Percentiles rank a stretch among this genome's conserved stretches.
These are phyloP conservation scores for Barnettozyma siamensis DNA, from an alignment of 805 yeast species.

Conservation along the genomic window DNA sequence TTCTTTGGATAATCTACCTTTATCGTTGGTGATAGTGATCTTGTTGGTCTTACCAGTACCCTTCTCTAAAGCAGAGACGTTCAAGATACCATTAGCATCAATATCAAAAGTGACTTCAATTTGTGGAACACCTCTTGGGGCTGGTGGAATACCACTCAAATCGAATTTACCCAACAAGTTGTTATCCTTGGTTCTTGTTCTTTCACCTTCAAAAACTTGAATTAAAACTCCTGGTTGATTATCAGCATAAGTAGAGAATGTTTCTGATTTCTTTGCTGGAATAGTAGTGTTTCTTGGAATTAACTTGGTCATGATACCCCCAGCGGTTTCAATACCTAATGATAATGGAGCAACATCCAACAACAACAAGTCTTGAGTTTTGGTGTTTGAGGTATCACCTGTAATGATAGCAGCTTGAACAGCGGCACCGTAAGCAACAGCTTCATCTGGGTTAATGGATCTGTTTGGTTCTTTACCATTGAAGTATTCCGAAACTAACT, in stretches of 20 bases:
- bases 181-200: slow-evolving; percentile 95
- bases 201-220: slow-evolving; percentile 98
- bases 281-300: slow-evolving; percentile 98
- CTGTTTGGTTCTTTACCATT: slow-evolving; percentile 98
- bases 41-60: slow-evolving; percentile 97
- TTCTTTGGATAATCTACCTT: slow-evolving; percentile 97
- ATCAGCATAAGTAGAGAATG: slow-evolving; percentile 96
- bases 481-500: slow-evolving; percentile 94
- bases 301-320: slow-evolving; percentile 99
- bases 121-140: slow-evolving; percentile 99
- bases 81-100: slow-evolving; percentile 96
- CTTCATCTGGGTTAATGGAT: slow-evolving; percentile 98
- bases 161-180: slow-evolving; percentile 97
- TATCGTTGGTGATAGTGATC: slow-evolving; percentile 97
- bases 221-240: slow-evolving; percentile 99
- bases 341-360: slow-evolving; percentile 99
- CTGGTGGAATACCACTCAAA: slow-evolving; percentile 95
- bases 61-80: slow-evolving; percentile 96
- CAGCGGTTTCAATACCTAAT: slow-evolving; percentile 98
- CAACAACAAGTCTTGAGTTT: slow-evolving; percentile 94
- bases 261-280: slow-evolving; percentile 98
- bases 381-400: slow-evolving; percentile 88
- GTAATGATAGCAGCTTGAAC: slow-evolving; percentile 97
- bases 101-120: slow-evolving; percentile 95
- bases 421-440: slow-evolving; percentile 99